Evolutionary conservation across 2,329 filamentous ascomycete species (phyloP), one percentile per base, ranked within the genome.

Genomic region (Huntiella savannae): DNA sequence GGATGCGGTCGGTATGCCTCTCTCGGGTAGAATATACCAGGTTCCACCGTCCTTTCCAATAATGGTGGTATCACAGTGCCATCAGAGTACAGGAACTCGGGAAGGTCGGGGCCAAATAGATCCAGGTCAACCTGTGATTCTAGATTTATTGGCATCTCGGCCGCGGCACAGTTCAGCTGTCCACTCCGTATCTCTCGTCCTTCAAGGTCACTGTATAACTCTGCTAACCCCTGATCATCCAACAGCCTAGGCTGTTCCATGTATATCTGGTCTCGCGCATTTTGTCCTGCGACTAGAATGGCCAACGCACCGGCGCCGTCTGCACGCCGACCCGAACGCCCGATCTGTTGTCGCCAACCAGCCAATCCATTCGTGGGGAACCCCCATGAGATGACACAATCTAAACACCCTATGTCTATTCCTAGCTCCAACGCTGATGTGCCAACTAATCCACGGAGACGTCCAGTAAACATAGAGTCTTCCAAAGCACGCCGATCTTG

Each of bases 161-260:
- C 82, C 2, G 91, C 91, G 1, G 91, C 91, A 56, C 91, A 98
- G 60, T 98, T 91, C 5, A 98, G 69, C 56, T 98, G 91, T 0
- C 87, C 88, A 65, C 96, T 91, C 0, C 91, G 68, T 4, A 95
- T 80, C 3, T 96, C 73, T 66, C 94, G 77, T 53, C 95, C 96
- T 40, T 79, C 71, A n/a, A 98, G 65, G 57, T 98, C 91, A 4
- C 96, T 82, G 56, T 91, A 86, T 2, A 96, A 66, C 58, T 85
- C 82, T 53, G 79, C 82, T 53, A 95, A 94, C 0, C 87, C 86
- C 55, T 84, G 84, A 0, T 82, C 91, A 61, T 96, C 88, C 17
- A 98, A 79, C 59, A 94, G 85, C 51, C 91, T 80, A 0, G 91
- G 91, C 52, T 96, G 93, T 51, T 83, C 77, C 91, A 98, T 98